Percentiles rank a stretch among this genome's conserved stretches.
Conservation (phyloP, 495 filamentous ascomycete species). For the Penicillium antarcticum region DNA sequence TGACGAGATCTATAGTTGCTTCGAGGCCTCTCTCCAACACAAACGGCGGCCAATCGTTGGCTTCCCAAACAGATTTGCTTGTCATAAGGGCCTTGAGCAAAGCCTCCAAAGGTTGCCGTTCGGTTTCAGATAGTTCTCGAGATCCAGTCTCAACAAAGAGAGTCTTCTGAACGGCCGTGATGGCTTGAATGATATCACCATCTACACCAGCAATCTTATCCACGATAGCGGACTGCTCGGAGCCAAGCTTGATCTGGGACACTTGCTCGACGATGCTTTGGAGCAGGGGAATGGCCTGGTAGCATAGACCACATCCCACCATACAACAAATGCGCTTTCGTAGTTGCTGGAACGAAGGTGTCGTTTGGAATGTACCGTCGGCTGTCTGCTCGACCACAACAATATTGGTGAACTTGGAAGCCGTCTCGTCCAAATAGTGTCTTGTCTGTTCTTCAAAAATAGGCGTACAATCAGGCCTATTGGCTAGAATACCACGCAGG, state of each 20-base stretch:
- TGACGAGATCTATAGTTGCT: conserved; percentile 1
- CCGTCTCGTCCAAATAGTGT: conserved; percentile 5
- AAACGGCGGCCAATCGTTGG: neutral
- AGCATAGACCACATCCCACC: conserved; percentile 22
- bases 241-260: neutral
- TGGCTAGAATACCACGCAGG: conserved; percentile 15
- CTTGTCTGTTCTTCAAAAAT: conserved; percentile 18
- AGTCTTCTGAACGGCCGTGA: conserved; percentile 41
- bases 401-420: neutral
- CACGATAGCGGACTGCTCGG: neutral
- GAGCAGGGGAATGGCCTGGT: conserved; percentile 10
- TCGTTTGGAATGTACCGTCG: neutral
- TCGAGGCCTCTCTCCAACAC: conserved; percentile 13
- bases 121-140: conserved; percentile 6
- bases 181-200: conserved; percentile 40
- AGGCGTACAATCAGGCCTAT: conserved; percentile 15
- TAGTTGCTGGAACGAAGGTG: neutral
- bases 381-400: conserved; percentile 4
- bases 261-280: conserved; percentile 11
- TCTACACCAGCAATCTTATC: conserved; percentile 26
- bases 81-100: conserved; percentile 2
- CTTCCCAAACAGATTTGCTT: neutral
- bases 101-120: neutral
- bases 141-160: conserved; percentile 11
- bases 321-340: conserved; percentile 19